Percentiles rank a stretch among this genome's conserved stretches.
Evolutionary conservation across 192 early-diverging fungal species (phyloP).

Genomic region (Ramicandelaber brevisporus): DNA sequence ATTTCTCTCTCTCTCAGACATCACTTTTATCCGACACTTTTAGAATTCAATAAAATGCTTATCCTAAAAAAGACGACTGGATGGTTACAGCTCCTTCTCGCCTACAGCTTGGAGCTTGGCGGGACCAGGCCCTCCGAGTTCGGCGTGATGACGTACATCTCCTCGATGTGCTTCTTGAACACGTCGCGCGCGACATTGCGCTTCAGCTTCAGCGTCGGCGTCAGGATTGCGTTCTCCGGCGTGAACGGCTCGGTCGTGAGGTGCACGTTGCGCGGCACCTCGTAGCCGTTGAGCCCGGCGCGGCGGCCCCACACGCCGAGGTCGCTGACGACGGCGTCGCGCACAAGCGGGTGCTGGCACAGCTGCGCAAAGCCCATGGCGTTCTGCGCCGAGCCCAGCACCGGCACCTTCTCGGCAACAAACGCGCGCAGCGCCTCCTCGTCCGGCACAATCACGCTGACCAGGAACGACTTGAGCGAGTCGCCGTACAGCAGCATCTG

Average conservation of each 20-base stretch:
- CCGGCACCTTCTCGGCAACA: conserved; percentile 19
- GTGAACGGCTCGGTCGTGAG: conserved; percentile 48
- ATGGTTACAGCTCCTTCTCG: too few species aligned
- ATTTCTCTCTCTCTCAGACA: too few species aligned
- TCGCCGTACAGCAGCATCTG: conserved; percentile 65
- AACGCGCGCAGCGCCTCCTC: conserved; percentile 19
- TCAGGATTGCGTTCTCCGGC: conserved; percentile 60
- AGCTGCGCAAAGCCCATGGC: conserved; percentile 19
- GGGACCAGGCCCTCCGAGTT: too few species aligned
- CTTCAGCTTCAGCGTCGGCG: conserved; percentile 85
- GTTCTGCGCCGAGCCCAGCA: conserved; percentile 7
- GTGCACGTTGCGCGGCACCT: conserved; percentile 47
- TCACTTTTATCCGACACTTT: too few species aligned
- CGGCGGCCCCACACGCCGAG: conserved; percentile 28
- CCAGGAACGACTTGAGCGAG: conserved; percentile 37
- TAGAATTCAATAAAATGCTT: too few species aligned
- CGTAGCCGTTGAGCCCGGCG: conserved; percentile 69
- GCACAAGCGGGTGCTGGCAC: conserved; percentile 19
- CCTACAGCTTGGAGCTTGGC: too few species aligned
- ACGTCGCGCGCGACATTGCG: conserved; percentile 45
- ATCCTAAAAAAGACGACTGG: too few species aligned
- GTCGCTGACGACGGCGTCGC: conserved; percentile 24
- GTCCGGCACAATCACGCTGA: conserved; percentile 55
- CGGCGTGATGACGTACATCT: too few species aligned
- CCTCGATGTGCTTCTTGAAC: conserved; percentile 37